Conservation (phyloP, 164 flowering plant species). For the Cinnamomum micranthum region DNA sequence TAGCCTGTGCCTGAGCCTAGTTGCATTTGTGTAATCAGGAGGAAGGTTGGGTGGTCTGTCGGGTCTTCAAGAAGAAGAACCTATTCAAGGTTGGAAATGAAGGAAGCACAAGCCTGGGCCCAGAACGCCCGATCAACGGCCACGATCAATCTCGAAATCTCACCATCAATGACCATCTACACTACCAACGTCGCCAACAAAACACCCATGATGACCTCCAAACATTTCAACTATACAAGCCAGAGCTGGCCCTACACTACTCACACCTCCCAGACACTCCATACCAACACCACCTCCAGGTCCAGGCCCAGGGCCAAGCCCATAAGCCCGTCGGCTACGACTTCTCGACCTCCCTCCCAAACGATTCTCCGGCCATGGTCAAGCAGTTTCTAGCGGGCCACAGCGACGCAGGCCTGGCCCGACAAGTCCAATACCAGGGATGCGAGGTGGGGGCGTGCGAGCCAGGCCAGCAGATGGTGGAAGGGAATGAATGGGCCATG, state of each 20-base stretch:
- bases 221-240: conserved; percentile 38
- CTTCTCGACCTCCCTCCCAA: conserved; percentile 20
- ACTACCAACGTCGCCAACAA: conserved; percentile 14
- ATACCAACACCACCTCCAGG: conserved; percentile 27
- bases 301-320: conserved; percentile 33
- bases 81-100: conserved; percentile 61
- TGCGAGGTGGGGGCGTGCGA: conserved; percentile 44
- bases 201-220: conserved; percentile 3
- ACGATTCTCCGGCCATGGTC: conserved; percentile 34
- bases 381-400: conserved; percentile 54
- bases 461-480: conserved; percentile 23
- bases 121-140: conserved; percentile 20
- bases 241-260: conserved; percentile 33
- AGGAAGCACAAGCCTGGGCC: conserved; percentile 24
- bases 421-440: conserved; percentile 32
- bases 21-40: conserved; percentile 38
- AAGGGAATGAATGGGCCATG: conserved; percentile 59
- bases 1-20: neutral
- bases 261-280: conserved; percentile 28
- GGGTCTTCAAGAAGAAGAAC: conserved; percentile 91
- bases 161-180: conserved; percentile 17
- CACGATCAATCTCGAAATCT: conserved; percentile 21
- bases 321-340: conserved; percentile 28
- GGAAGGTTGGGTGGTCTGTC: conserved; percentile 94
- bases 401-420: conserved; percentile 31